Evolutionary conservation across 352 stramenopile genomes (phyloP).

Genomic region (Pseudoperonospora humuli): DNA sequence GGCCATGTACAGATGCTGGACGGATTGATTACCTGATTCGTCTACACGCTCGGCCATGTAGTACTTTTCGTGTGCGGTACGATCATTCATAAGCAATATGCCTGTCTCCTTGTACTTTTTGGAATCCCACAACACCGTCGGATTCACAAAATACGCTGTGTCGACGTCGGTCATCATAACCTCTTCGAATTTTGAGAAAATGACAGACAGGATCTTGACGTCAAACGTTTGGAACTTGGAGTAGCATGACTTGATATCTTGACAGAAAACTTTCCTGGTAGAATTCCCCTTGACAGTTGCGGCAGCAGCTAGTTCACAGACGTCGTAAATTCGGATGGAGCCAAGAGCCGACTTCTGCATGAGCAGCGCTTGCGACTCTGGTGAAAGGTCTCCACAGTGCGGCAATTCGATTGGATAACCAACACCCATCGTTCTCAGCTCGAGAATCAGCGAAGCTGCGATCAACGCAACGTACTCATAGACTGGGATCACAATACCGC

Average conservation of each 20-base stretch:
- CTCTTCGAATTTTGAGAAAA: conserved; percentile 48
- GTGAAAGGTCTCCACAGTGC: conserved; percentile 40
- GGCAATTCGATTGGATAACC: conserved; percentile 42
- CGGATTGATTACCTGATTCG: no score
- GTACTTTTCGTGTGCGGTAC: conserved; percentile 23
- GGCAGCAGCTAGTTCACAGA: conserved; percentile 14
- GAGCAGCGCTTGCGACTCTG: conserved; percentile 26
- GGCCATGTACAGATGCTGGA: no score
- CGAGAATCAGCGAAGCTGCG: conserved; percentile 38
- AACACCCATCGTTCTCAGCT: conserved; percentile 31
- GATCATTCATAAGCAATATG: conserved; percentile 57
- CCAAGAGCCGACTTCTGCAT: conserved; percentile 17
- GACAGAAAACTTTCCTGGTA: conserved; percentile 34
- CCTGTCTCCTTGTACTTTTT: conserved; percentile 38
- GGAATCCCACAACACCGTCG: conserved; percentile 31
- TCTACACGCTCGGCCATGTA: no score
- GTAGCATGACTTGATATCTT: conserved; percentile 31
- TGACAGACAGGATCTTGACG: conserved; percentile 39
- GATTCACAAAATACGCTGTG: conserved; percentile 41
- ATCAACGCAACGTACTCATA: conserved; percentile 38
- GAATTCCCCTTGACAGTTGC: conserved; percentile 14
- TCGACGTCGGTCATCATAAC: conserved; percentile 61
- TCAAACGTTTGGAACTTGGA: conserved; percentile 38
- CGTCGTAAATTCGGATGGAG: conserved; percentile 25
- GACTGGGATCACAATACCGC: conserved; percentile 46